phyloP scores from a whole-genome alignment of 2,329 filamentous ascomycete species.

The Pseudonectria foliicola region DNA sequence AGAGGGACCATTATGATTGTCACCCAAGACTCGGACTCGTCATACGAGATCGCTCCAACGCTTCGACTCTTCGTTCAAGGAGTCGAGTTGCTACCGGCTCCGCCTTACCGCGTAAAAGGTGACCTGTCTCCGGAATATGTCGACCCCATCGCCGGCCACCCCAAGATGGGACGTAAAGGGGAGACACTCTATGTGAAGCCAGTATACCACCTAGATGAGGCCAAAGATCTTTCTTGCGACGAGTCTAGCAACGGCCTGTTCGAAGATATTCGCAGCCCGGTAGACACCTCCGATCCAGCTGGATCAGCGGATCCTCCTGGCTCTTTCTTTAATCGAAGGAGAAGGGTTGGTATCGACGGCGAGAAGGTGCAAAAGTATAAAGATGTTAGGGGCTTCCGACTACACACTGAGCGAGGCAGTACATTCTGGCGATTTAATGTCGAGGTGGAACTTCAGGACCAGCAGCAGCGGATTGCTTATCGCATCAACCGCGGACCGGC shows the following conservation, averaged over 20 bases:
- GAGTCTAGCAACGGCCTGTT: slow-evolving; percentile 81
- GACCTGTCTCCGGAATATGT: slow-evolving; percentile 75
- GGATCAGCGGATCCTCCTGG: slow-evolving; percentile 42
- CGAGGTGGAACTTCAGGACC: slow-evolving; percentile 74
- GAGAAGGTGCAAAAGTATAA: slow-evolving; percentile 76
- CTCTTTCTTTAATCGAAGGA: slow-evolving; percentile 47
- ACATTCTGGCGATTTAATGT: slow-evolving; percentile 98
- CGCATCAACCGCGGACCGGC: slow-evolving; percentile 88
- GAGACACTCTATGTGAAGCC: slow-evolving; percentile 83
- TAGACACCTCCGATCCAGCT: slow-evolving; percentile 36
- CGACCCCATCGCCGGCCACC: slow-evolving; percentile 81
- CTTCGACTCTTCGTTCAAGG: slow-evolving; percentile 82
- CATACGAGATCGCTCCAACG: slow-evolving; percentile 70
- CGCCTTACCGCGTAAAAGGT: slow-evolving; percentile 58
- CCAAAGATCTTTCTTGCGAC: slow-evolving; percentile 66
- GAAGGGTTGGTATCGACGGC: slow-evolving; percentile 57
- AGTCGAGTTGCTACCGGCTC: slow-evolving; percentile 72
- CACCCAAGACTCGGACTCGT: slow-evolving; percentile 75
- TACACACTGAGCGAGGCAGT: slow-evolving; percentile 77
- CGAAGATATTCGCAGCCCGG: slow-evolving; percentile 54
- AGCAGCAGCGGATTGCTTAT: slow-evolving; percentile 84
- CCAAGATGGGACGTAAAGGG: slow-evolving; percentile 77
- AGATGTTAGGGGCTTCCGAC: slow-evolving; percentile 72
- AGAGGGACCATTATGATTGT: slow-evolving; percentile 94
- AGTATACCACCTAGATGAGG: slow-evolving; percentile 77